These are phyloP conservation scores for Rosa lucieae DNA, from an alignment of 306 rosid genomes.

Conservation along the genomic window DNA sequence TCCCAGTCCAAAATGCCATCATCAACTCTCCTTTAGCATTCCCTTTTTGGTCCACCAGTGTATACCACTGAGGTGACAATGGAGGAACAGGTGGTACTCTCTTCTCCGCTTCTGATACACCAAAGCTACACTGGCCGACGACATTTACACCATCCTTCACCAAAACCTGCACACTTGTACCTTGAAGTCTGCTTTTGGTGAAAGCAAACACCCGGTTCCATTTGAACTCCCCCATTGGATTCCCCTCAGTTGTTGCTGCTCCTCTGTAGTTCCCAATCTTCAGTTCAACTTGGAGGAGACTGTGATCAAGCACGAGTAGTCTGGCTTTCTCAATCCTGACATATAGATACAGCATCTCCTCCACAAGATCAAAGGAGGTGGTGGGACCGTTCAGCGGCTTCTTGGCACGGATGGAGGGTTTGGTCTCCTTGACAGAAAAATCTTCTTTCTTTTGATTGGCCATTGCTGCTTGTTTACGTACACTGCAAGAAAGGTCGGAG, in stretches of 20 bases:
- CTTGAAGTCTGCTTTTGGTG: not conserved
- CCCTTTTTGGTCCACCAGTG: no score
- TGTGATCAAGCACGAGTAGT: no score
- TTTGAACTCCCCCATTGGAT: not conserved
- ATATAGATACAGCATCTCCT: conserved; percentile 30
- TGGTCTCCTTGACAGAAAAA: conserved; percentile 10
- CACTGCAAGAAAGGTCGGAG: not conserved
- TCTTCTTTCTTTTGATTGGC: not conserved
- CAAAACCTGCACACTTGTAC: not conserved
- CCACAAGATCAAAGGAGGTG: conserved; percentile 29
- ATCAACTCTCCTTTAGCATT: no score
- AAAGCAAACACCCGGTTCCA: conserved; percentile 9
- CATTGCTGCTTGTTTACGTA: not conserved
- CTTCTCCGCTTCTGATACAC: no score
- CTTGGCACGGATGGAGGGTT: not conserved
- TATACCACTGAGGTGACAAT: no score
- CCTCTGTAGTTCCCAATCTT: conserved; percentile 15
- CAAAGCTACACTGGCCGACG: no score
- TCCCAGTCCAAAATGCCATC: no score
- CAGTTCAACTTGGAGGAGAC: conserved; percentile 2
- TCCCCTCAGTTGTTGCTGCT: not conserved
- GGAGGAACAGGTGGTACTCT: no score
- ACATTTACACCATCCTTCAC: no score
- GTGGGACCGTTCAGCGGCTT: not conserved
- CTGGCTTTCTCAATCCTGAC: conserved; percentile 36